These are phyloP conservation scores for Phallus indusiatus DNA, from an alignment of 768 basidiomycete species.

Conservation along the genomic window DNA sequence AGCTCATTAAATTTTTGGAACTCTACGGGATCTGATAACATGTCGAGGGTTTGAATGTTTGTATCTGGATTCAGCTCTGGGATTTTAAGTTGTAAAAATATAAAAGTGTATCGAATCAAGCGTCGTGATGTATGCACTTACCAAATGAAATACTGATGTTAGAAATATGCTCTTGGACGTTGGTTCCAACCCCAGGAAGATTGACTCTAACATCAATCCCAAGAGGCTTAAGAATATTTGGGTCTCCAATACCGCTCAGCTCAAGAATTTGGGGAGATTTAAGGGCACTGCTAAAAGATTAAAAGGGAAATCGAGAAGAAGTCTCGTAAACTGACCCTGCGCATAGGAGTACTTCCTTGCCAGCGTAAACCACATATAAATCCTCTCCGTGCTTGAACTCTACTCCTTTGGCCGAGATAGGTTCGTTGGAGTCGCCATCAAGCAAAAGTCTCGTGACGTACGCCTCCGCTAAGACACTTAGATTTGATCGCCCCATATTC, in stretches of 20 bases:
- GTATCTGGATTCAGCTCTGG: too few relatives aligned
- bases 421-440: background rate
- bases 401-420: conserved; percentile 36
- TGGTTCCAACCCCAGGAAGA: conserved; percentile 70
- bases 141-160: background rate
- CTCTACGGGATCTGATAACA: background rate
- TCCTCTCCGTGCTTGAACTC: conserved; percentile 29
- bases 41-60: background rate
- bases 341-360: conserved; percentile 42
- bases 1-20: background rate
- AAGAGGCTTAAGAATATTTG: conserved; percentile 34
- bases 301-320: background rate
- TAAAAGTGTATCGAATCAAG: too few relatives aligned
- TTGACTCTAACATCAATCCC: conserved; percentile 45
- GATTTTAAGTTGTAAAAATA: too few relatives aligned
- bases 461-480: conserved; percentile 17
- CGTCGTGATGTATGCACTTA: too few relatives aligned
- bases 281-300: conserved; percentile 21
- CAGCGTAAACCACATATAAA: conserved; percentile 28
- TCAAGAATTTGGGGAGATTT: conserved; percentile 46
- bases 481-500: conserved; percentile 18
- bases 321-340: conserved; percentile 16
- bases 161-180: conserved; percentile 36
- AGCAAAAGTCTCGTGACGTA: conserved; percentile 21
- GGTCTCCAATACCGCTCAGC: conserved; percentile 60